Percentiles rank a stretch among this genome's conserved stretches.
Conservation (phyloP, 257 asterid species). For the Jacaranda copaia region DNA sequence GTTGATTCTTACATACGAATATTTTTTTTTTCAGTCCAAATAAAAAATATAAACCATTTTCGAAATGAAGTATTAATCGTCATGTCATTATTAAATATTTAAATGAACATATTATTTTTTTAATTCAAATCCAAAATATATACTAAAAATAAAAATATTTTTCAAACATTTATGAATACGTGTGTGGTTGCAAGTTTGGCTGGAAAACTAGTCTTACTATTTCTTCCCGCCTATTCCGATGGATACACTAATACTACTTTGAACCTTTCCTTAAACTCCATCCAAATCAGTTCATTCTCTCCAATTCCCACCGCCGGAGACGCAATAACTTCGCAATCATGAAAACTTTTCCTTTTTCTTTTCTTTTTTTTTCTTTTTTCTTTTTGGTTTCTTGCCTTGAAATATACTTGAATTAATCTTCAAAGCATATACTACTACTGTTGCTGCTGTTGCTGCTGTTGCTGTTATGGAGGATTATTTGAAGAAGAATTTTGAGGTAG, state of each 20-base stretch:
- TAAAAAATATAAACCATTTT: too few species aligned
- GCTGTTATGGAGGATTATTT: conserved; percentile 66
- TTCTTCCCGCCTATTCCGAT: conserved; percentile 43
- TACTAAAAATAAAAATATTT: too few species aligned
- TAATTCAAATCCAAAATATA: too few species aligned
- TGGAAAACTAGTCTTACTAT: conserved; percentile 14
- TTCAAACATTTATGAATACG: too few species aligned
- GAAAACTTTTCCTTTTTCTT: not conserved
- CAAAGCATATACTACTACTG: not conserved
- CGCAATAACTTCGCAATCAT: conserved; percentile 2
- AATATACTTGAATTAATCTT: conserved; percentile 24
- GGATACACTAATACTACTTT: conserved; percentile 28
- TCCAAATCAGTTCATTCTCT: not conserved
- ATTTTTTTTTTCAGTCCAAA: too few species aligned
- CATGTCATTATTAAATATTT: too few species aligned
- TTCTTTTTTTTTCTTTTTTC: too few species aligned
- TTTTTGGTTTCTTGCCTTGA: not conserved
- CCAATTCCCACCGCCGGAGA: not conserved
- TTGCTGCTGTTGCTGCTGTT: not conserved
- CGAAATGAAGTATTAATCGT: too few species aligned
- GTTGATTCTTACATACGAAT: too few species aligned
- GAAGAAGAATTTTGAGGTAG: conserved; percentile 69
- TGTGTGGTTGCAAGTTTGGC: not conserved
- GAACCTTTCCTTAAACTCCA: conserved; percentile 32
- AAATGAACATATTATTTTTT: too few species aligned